Evolutionary conservation across 2,329 filamentous ascomycete genomes (phyloP).

Genomic region (Fusarium sp.): DNA sequence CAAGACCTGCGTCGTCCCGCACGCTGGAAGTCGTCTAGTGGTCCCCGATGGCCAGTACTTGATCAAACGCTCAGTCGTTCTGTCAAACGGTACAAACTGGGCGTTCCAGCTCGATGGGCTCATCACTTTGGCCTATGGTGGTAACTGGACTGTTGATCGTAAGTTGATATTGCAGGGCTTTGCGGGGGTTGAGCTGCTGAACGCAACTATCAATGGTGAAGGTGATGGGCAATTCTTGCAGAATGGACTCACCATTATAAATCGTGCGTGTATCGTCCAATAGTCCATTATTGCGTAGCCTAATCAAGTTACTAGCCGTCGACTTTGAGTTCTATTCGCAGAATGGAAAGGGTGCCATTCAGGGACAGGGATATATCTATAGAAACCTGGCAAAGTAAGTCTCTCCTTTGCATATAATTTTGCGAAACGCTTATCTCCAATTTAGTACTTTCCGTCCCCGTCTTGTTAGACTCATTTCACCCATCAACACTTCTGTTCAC

Average conservation of each 20-base stretch:
- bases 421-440: neutral
- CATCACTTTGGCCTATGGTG: neutral
- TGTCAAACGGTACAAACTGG: neutral
- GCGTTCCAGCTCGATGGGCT: neutral
- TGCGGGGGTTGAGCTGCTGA: neutral
- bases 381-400: neutral
- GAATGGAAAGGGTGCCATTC: neutral
- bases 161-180: neutral
- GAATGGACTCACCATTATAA: neutral
- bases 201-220: constrained; percentile 3
- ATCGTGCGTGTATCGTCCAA: neutral
- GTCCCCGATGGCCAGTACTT: neutral
- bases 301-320: neutral
- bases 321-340: neutral
- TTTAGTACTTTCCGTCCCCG: neutral
- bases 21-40: neutral
- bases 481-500: neutral
- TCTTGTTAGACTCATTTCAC: neutral
- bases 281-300: neutral
- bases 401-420: rapidly evolving
- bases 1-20: neutral
- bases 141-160: neutral
- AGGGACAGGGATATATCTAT: neutral
- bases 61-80: neutral
- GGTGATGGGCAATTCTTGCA: neutral